Conservation (phyloP, 305 asterid genomes). For the Fraxinus albicans region DNA sequence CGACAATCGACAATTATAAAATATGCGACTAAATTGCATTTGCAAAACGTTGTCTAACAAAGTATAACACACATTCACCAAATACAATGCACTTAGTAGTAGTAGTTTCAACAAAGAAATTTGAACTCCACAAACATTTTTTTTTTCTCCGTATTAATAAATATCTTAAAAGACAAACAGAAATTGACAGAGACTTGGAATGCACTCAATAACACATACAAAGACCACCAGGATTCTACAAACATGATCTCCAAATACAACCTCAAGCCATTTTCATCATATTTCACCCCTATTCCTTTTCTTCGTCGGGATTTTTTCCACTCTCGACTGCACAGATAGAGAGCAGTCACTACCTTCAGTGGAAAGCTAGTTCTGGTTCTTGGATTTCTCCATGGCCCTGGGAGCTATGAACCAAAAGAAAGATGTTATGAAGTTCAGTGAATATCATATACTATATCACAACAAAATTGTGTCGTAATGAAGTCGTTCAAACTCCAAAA, state of each 20-base stretch:
- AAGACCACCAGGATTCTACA: constrained; percentile 14
- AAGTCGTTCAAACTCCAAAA: neutral
- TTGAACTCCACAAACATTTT: constrained; percentile 31
- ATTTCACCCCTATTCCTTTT: neutral
- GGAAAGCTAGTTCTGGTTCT: constrained; percentile 49
- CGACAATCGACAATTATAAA: neutral
- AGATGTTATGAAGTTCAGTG: neutral
- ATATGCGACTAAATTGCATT: neutral
- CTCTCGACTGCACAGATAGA: constrained; percentile 25
- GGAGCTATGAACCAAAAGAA: constrained; percentile 51
- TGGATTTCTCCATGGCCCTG: constrained; percentile 60
- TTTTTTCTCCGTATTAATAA: constrained; percentile 18
- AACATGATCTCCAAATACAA: constrained; percentile 9
- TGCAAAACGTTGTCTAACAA: constrained; percentile 20
- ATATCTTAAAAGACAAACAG: constrained; percentile 11
- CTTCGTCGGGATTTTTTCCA: neutral
- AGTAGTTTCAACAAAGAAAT: constrained; percentile 14
- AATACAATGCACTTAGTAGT: constrained; percentile 10
- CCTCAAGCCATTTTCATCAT: constrained; percentile 14
- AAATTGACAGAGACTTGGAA: constrained; percentile 16
- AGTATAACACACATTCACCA: constrained; percentile 30
- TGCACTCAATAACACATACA: constrained; percentile 19
- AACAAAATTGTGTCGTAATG: neutral
- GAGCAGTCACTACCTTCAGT: constrained; percentile 14
- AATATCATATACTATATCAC: neutral